These are phyloP conservation scores for Phytophthora melonis DNA, from an alignment of 352 stramenopile genomes.

Conservation along the genomic window DNA sequence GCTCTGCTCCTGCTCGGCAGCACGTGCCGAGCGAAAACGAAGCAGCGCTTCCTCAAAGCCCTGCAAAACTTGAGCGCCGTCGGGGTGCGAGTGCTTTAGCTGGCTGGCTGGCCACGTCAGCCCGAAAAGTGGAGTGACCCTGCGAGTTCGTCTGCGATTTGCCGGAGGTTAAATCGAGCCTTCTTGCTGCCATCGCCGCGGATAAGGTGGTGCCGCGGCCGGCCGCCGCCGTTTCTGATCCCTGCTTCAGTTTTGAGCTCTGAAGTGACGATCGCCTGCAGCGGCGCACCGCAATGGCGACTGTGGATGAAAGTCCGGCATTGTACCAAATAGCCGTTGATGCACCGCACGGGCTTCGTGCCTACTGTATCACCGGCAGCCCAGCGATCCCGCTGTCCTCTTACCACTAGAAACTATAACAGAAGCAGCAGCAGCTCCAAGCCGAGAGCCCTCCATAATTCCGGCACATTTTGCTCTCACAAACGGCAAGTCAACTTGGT, in stretches of 20 bases:
- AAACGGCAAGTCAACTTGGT: slow-evolving; percentile 2
- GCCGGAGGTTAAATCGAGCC: slow-evolving; percentile 1
- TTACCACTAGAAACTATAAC: background rate
- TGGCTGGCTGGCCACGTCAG: background rate
- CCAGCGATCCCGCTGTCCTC: background rate
- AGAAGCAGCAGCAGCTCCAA: background rate
- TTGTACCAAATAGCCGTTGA: slow-evolving; percentile 14
- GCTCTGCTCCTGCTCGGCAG: slow-evolving; percentile 27
- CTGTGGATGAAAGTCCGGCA: slow-evolving; percentile 1
- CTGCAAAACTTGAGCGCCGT: background rate
- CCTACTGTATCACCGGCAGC: slow-evolving; percentile 8
- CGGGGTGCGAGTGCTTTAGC: background rate
- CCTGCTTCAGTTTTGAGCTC: slow-evolving; percentile 29
- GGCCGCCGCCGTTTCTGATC: slow-evolving; percentile 17
- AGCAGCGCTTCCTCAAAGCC: slow-evolving; percentile 16
- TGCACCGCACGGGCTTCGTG: background rate
- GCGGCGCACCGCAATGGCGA: background rate
- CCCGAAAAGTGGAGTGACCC: background rate
- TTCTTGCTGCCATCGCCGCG: background rate
- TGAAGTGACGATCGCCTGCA: background rate
- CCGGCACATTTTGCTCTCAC: slow-evolving; percentile 23
- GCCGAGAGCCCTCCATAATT: background rate
- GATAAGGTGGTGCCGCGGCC: slow-evolving; percentile 8
- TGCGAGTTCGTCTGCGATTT: slow-evolving; percentile 18
- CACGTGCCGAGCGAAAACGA: slow-evolving; percentile 39